Evolutionary conservation across 306 rosid genomes (phyloP).

Genomic region (Phaseolus lunatus): DNA sequence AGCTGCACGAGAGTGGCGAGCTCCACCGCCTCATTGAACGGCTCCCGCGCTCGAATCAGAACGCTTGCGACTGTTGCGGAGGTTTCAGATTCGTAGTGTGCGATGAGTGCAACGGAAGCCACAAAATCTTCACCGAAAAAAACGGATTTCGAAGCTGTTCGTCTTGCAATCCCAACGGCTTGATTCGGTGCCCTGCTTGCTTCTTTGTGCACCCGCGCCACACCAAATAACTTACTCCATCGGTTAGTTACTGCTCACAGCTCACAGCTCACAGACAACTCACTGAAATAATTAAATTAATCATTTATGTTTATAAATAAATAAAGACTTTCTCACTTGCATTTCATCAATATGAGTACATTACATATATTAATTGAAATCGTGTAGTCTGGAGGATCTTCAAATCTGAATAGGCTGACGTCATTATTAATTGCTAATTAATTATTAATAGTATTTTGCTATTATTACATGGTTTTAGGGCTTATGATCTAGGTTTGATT

Average conservation of each 20-base stretch:
- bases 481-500: conserved; percentile 25
- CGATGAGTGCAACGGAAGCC: conserved; percentile 78
- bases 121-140: conserved; percentile 63
- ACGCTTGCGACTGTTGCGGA: conserved; percentile 65
- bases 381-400: not conserved
- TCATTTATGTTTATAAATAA: conserved; percentile 38
- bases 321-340: not conserved
- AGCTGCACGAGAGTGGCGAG: conserved; percentile 68
- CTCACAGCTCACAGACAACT: conserved; percentile 49
- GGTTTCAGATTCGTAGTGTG: conserved; percentile 77
- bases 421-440: not conserved
- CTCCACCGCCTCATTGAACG: conserved; percentile 59
- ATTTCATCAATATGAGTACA: too few relatives aligned
- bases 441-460: not conserved
- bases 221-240: conserved; percentile 30
- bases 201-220: conserved; percentile 50
- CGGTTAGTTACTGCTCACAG: conserved; percentile 46
- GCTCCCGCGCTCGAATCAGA: conserved; percentile 58
- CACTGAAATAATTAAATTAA: not conserved
- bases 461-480: not conserved
- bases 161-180: conserved; percentile 72
- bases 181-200: conserved; percentile 71
- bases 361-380: not conserved
- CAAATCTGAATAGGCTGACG: conserved; percentile 2
- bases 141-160: conserved; percentile 64